Evolutionary conservation across 495 filamentous ascomycete species (phyloP), one percentile per base, ranked within the genome.

Genomic region (Penicillium cataractarum): DNA sequence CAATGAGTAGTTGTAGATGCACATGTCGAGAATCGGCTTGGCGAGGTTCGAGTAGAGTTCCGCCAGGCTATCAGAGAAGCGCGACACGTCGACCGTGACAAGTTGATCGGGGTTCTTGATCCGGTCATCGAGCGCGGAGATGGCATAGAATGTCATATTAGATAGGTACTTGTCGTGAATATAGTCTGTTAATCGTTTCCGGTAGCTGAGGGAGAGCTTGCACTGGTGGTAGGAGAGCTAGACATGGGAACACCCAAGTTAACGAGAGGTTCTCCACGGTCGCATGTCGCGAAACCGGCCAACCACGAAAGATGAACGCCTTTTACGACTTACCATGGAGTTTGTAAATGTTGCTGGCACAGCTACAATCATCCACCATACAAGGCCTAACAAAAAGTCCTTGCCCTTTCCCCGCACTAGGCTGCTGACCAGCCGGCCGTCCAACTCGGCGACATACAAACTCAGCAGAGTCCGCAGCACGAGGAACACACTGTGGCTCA

Each of bases 71-170:
- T 97, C 96, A 8, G 94, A 95, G 80, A 98, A 99, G 65, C 93
- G 92, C 55, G 94, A 88, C 4, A 98, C 92, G 71, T 99, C 95
- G 9, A 97, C 93, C 0, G 93, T 93, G 67, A 99, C 97, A 17
- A 98, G 86, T 76, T 99, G 95, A 75, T 99, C 95, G 8, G 95
- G 92, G 70, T 99, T 99, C 81, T 97, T 97, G 81, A 99, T 97
- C 62, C 95, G 90, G 73, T 99, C 95, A 65, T 99, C 95, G 39
- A 99, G 80, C 3, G 96, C 92, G 2, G 92, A 96, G 46, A 99
- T 90, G 5, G 92, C 91, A 76, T 99, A 99, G 77, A 97, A 99
- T 0, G 95, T 98, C 90, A 99, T 92, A 49, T 97, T 89, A 10
- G 89, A 92, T 17, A 99, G 85, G 73, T 99, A 99, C 69, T 91